phyloP scores from a whole-genome alignment of 176 grass and related monocot genomes.

The Paspalum notatum region DNA sequence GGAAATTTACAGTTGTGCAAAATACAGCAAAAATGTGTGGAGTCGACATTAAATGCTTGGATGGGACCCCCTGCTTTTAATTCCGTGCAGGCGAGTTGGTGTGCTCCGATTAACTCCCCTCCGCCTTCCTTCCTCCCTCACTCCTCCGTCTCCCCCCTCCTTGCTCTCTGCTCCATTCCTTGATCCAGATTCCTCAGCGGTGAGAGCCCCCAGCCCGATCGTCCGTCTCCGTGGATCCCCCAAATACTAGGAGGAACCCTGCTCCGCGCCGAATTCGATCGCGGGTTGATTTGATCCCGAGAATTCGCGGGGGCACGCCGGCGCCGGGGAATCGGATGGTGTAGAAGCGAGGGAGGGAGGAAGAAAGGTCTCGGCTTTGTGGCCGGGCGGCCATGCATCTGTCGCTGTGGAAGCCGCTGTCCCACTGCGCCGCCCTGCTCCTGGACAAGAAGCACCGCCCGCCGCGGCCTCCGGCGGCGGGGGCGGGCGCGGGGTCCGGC shows the following conservation, averaged over 20 bases:
- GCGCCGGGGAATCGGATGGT: conserved; percentile 50
- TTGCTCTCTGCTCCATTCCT: conserved; percentile 52
- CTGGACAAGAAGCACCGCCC: conserved; percentile 76
- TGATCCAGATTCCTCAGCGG: conserved; percentile 52
- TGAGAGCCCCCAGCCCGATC: conserved; percentile 3
- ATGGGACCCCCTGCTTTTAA: conserved; percentile 55
- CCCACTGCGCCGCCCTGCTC: conserved; percentile 86
- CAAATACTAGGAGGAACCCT: conserved; percentile 13
- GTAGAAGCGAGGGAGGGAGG: conserved; percentile 13
- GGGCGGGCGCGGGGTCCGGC: conserved; percentile 37
- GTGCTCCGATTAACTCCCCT: conserved; percentile 48
- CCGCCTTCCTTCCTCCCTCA: not conserved
- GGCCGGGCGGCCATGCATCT: conserved; percentile 69
- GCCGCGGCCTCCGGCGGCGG: conserved; percentile 46
- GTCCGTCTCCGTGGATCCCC: not conserved
- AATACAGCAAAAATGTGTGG: conserved; percentile 7
- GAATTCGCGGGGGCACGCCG: conserved; percentile 26
- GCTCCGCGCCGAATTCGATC: conserved; percentile 30
- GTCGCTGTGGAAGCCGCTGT: conserved; percentile 95
- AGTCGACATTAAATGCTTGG: conserved; percentile 41
- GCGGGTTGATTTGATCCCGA: conserved; percentile 45
- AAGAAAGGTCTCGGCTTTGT: conserved; percentile 11
- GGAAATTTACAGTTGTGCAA: not conserved
- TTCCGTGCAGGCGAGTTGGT: conserved; percentile 47
- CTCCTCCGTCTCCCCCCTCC: not conserved